Percentiles rank a stretch among this genome's conserved stretches.
Conservation (phyloP, 306 rosid species). For the Rosa lucieae region DNA sequence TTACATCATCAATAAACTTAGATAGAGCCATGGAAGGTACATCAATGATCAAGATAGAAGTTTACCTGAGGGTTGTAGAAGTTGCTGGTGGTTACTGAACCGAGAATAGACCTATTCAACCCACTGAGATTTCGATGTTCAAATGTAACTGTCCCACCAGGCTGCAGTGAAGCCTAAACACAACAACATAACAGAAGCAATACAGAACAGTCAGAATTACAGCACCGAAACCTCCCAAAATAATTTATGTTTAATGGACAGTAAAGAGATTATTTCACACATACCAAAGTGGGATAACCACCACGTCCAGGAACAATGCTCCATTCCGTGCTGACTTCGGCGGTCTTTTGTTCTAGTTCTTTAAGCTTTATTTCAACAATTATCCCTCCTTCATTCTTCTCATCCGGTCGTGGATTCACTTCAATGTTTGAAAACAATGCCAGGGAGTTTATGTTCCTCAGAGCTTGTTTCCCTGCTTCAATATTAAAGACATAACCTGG, state of each 20-base stretch:
- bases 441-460: slow-evolving; percentile 83
- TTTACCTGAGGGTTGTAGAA: slow-evolving; percentile 81
- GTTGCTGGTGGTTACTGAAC: slow-evolving; percentile 89
- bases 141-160: slow-evolving; percentile 88
- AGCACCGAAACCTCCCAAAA: not conserved
- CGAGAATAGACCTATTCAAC: slow-evolving; percentile 76
- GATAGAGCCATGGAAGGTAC: not conserved
- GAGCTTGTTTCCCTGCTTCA: slow-evolving; percentile 98
- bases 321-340: slow-evolving; percentile 97
- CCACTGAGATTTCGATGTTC: slow-evolving; percentile 92
- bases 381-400: slow-evolving; percentile 90
- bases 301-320: slow-evolving; percentile 95
- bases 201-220: slow-evolving; percentile 22
- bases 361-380: slow-evolving; percentile 89
- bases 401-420: slow-evolving; percentile 95
- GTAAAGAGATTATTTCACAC: slow-evolving; percentile 6
- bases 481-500: slow-evolving; percentile 74
- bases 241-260: not conserved
- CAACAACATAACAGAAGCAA: slow-evolving; percentile 23
- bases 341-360: slow-evolving; percentile 89
- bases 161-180: slow-evolving; percentile 91
- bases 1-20: slow-evolving; percentile 4
- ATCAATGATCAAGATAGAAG: slow-evolving; percentile 9
- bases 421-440: slow-evolving; percentile 93
- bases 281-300: slow-evolving; percentile 90